phyloP scores from a whole-genome alignment of 2,329 filamentous ascomycete species.

The Diaporthe australafricana region DNA sequence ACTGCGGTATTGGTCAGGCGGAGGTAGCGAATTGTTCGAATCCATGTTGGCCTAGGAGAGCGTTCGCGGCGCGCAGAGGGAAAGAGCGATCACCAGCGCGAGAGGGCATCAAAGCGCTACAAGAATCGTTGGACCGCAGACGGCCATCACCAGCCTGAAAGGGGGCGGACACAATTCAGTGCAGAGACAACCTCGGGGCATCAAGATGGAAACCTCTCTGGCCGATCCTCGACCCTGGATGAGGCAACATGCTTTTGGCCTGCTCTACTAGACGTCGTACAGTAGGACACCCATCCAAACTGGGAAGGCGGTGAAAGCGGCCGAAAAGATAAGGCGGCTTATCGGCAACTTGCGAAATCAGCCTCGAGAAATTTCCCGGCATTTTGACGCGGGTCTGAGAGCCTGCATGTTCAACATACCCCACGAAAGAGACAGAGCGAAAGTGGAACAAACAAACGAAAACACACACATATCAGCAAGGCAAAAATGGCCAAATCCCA shows the following conservation, averaged over 20 bases:
- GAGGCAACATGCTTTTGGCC: not conserved
- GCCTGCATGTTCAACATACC: conserved; percentile 5
- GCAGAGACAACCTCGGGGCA: not conserved
- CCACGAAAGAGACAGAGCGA: not conserved
- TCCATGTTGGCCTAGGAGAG: conserved; percentile 36
- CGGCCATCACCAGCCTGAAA: conserved; percentile 24
- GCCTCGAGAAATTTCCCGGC: conserved; percentile 16
- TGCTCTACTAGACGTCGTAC: conserved; percentile 1
- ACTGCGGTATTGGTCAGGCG: conserved; percentile 56
- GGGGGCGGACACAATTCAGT: not conserved
- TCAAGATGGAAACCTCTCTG: not conserved
- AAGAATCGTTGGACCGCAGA: not conserved
- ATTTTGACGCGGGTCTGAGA: not conserved
- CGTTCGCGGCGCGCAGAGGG: conserved; percentile 20
- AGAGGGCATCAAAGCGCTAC: conserved; percentile 19
- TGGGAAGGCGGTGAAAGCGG: conserved; percentile 25
- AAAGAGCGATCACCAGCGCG: conserved; percentile 27
- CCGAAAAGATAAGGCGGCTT: conserved; percentile 25
- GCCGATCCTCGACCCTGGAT: not conserved
- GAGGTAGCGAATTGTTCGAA: conserved; percentile 33
- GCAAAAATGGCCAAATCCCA: conserved; percentile 85
- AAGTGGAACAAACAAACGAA: not conserved
- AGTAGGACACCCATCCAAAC: not conserved
- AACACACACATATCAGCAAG: not conserved
- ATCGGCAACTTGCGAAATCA: conserved; percentile 5